Evolutionary conservation across 352 stramenopile genomes (phyloP), one percentile per base, ranked within the genome.

Genomic region (Pythium insidiosum): DNA sequence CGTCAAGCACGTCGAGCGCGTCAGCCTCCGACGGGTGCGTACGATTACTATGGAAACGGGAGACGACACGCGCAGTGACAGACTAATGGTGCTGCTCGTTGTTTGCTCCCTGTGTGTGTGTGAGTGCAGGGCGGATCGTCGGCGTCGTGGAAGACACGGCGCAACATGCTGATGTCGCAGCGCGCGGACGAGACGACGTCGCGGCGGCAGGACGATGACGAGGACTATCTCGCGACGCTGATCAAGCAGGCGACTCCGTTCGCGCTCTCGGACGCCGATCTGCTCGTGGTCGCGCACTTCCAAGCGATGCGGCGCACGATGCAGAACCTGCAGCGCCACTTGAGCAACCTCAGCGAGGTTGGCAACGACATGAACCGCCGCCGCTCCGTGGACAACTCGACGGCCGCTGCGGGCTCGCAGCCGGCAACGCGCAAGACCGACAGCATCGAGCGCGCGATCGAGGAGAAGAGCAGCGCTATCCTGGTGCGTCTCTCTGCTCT

Each of bases 1-100:
- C 45, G 73, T 80, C 21, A 66, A 73, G 37, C 68, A 86, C 47
- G 61, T 73, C 39, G 66, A 86, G 48, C 81, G 75, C 21, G 67
- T 74, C 47, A 58, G 76, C 43, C 37, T 80, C 25, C 77, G 77
- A 24, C 44, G 69, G 48, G 73, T 83, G 65, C 10, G 53, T 47
- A 6, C 19, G 33, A 10, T 9, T 18, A 19, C n/a, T n/a, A n/a
- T n/a, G n/a, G n/a, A n/a, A n/a, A n/a, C n/a, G n/a, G n/a, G n/a
- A n/a, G n/a, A n/a, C n/a, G n/a, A n/a, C n/a, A n/a, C n/a, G n/a
- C n/a, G n/a, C n/a, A 38, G 33, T 19, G 11, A 18, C 28, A 7
- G 21, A 11, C 22, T 15, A 29, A 22, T 34, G 1, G 4, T 7
- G n/a, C 3, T 35, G 7, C 2, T 38, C 35, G 3, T 24, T 45